These are phyloP conservation scores for Atractiella rhizophila DNA, from an alignment of 768 basidiomycete genomes.

Conservation along the genomic window DNA sequence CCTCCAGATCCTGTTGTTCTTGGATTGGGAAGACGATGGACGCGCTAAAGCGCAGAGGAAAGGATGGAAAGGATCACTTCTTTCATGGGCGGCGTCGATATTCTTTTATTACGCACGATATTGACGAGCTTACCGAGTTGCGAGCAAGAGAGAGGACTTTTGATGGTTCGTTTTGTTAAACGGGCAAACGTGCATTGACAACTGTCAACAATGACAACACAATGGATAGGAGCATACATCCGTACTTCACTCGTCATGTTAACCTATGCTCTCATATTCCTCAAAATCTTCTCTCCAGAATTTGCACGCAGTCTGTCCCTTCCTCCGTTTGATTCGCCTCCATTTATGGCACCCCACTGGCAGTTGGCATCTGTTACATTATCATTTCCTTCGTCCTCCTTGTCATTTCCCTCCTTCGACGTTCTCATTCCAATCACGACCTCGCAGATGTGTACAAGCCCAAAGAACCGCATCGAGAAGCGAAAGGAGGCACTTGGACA, in stretches of 20 bases:
- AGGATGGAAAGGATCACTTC: no score
- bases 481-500: no score
- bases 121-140: constrained; percentile 11
- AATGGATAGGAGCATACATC: constrained; percentile 7
- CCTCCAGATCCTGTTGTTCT: no score
- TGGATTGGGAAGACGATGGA: no score
- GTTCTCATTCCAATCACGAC: constrained; percentile 2
- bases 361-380: constrained; percentile 6
- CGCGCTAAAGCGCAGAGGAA: no score
- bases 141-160: constrained; percentile 1
- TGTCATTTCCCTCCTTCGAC: constrained; percentile 1
- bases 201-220: no score
- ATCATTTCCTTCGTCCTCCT: constrained; percentile 1
- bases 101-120: no score
- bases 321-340: neutral
- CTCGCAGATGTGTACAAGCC: constrained; percentile 5
- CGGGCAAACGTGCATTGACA: neutral
- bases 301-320: constrained; percentile 4
- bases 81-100: no score
- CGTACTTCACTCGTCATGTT: constrained; percentile 7
- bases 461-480: no score
- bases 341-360: neutral
- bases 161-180: no score
- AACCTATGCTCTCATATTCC: constrained; percentile 5
- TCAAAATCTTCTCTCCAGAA: constrained; percentile 8